A percentile compares a stretch with the other conserved stretches of the same genome.
These are phyloP conservation scores for Arthrobotrys entomopaga DNA, from an alignment of 2,329 filamentous ascomycete species.

Conservation along the genomic window DNA sequence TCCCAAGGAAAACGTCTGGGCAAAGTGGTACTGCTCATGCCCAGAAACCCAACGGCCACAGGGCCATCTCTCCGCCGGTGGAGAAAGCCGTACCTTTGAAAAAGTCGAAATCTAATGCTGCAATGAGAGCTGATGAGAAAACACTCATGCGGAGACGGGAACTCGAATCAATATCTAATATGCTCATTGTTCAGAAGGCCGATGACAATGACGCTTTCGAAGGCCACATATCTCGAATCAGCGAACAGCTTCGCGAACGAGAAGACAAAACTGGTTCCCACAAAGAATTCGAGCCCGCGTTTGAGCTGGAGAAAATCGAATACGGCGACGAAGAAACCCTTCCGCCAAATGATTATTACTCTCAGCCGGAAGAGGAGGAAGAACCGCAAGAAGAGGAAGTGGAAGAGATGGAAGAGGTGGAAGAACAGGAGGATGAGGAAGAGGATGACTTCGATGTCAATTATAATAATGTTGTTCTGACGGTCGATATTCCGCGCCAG, in stretches of 20 bases:
- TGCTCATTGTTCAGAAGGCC: slow-evolving; percentile 36
- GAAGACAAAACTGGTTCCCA: slow-evolving; percentile 50
- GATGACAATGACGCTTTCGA: slow-evolving; percentile 50
- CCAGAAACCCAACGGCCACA: slow-evolving; percentile 5
- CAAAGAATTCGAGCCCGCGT: slow-evolving; percentile 36
- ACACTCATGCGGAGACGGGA: slow-evolving; percentile 51
- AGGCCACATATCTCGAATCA: slow-evolving; percentile 20
- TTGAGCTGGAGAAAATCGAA: slow-evolving; percentile 26
- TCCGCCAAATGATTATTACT: slow-evolving; percentile 21
- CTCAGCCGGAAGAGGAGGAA: slow-evolving; percentile 27
- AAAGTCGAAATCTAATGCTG: slow-evolving; percentile 29
- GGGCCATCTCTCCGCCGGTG: slow-evolving; percentile 29
- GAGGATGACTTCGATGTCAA: slow-evolving; percentile 48
- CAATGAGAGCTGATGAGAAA: slow-evolving; percentile 38
- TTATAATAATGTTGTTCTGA: slow-evolving; percentile 43
- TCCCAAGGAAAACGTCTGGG: slow-evolving; percentile 19
- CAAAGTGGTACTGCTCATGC: slow-evolving; percentile 11
- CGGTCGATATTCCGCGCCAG: slow-evolving; percentile 40
- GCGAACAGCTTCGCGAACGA: slow-evolving; percentile 37
- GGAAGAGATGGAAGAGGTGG: slow-evolving; percentile 18
- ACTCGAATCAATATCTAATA: slow-evolving; percentile 43
- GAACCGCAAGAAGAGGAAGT: not conserved
- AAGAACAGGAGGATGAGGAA: slow-evolving; percentile 47
- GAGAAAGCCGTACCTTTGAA: slow-evolving; percentile 15
- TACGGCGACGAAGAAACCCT: slow-evolving; percentile 29